phyloP scores from a whole-genome alignment of 129 eudicot genomes.

The Logfia minima region DNA sequence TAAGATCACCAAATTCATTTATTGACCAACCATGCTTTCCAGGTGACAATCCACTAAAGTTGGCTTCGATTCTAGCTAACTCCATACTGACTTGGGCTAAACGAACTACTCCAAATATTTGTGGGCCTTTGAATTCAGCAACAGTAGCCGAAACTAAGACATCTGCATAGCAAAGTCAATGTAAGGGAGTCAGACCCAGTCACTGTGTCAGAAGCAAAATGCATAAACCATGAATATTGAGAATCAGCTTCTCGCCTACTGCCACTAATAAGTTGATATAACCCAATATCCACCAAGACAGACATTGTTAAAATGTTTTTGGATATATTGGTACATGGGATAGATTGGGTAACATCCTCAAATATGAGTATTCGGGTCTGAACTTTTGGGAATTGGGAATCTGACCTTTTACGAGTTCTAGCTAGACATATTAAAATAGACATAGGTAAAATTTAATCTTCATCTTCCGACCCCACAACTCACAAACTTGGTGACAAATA shows the following conservation, averaged over 20 bases:
- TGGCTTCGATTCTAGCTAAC: constrained; percentile 86
- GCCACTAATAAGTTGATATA: background rate
- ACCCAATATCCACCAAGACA: too few relatives aligned
- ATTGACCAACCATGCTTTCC: constrained; percentile 93
- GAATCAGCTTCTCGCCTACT: background rate
- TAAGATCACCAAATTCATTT: constrained; percentile 84
- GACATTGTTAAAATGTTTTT: too few relatives aligned
- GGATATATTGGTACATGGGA: background rate
- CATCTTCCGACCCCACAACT: background rate
- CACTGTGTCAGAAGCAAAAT: background rate
- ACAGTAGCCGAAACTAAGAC: constrained; percentile 91
- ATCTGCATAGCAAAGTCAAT: constrained; percentile 43
- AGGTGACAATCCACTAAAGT: constrained; percentile 83
- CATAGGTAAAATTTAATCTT: background rate
- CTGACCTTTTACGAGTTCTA: background rate
- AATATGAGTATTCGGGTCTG: background rate
- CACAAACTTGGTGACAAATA: background rate
- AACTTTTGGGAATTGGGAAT: background rate
- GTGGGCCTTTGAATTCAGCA: constrained; percentile 91
- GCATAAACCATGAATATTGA: background rate
- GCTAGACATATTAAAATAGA: background rate
- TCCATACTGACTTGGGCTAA: constrained; percentile 94
- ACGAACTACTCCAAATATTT: constrained; percentile 84
- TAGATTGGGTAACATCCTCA: background rate
- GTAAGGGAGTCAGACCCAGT: background rate